Evolutionary conservation across 805 yeast genomes (phyloP), one percentile per base, ranked within the genome.

Genomic region (Yarrowia alimentaria): DNA sequence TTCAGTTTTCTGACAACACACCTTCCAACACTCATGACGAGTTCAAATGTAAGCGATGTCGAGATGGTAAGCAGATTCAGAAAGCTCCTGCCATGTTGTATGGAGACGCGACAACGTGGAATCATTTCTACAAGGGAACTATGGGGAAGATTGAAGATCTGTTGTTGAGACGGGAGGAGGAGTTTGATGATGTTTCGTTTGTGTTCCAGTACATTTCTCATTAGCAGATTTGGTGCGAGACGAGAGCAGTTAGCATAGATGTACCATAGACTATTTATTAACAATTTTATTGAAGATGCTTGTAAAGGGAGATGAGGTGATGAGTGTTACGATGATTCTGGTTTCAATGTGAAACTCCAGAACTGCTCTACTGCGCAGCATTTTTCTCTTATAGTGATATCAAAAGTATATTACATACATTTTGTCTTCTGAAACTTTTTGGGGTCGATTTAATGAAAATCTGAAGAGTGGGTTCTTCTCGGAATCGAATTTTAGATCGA

Each of bases 51-150:
- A 83, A 81, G 64, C 71, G 98, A 56, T 93, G 99, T 64, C 66
- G 67, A 18, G 57, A 59, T 5, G 85, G 81, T 0, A 71, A 70
- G 38, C 99, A 93, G 68, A 55, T 68, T 22, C 60, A 71, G 4
- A 81, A 77, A 57, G 76, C 96, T 0, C 78, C 81, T 0, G 94
- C 95, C 0, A 90, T 93, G 96, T 69, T 93, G 25, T 93, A 93
- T 63, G 99, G 99, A 56, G 99, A 93, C 67, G 86, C 98, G 0
- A 93, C 97, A 0, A 82, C 97, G 0, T 91, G 99, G 99, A 91
- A 93, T 64, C 99, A 93, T 68, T 73, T 86, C 53, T 77, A 81
- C 54, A 85, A 76, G 54, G 75, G 71, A 3, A 79, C 76, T 2
- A 70, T 93, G 61, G 69, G 65, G 20, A 67, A 69, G 24, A 85